phyloP scores from a whole-genome alignment of 2,329 filamentous ascomycete genomes.

The Scortechinia acanthostroma region DNA sequence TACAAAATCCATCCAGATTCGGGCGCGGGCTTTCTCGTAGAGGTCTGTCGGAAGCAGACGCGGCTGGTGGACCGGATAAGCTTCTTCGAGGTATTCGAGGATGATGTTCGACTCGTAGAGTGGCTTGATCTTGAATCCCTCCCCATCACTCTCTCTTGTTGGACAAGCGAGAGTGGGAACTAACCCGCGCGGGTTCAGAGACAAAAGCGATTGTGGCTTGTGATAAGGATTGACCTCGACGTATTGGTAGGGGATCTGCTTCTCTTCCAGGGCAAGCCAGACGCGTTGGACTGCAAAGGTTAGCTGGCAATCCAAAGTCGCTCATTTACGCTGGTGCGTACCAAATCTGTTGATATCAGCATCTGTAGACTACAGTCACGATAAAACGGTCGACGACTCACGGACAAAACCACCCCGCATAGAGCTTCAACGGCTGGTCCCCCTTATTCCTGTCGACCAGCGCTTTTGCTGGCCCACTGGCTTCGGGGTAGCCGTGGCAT shows the following conservation, averaged over 20 bases:
- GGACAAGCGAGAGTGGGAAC: conserved; percentile 40
- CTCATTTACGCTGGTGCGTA: background rate
- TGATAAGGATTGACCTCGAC: conserved; percentile 52
- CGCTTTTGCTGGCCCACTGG: conserved; percentile 30
- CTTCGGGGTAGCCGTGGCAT: conserved; percentile 25
- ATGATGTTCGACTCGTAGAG: conserved; percentile 50
- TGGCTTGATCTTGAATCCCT: conserved; percentile 28
- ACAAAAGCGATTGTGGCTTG: conserved; percentile 41
- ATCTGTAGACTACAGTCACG: conserved; percentile 7
- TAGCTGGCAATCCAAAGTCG: background rate
- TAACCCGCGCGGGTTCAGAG: conserved; percentile 48
- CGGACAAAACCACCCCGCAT: conserved; percentile 46
- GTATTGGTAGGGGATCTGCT: conserved; percentile 50
- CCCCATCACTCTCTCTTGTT: conserved; percentile 7
- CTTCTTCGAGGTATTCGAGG: conserved; percentile 52
- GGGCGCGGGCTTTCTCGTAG: conserved; percentile 39
- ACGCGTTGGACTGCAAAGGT: conserved; percentile 34
- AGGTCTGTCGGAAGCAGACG: conserved; percentile 35
- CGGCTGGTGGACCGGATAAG: conserved; percentile 32
- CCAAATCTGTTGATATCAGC: conserved; percentile 1
- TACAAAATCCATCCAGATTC: conserved; percentile 51
- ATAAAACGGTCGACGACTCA: too few species aligned
- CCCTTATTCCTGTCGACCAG: conserved; percentile 19
- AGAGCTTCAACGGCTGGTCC: conserved; percentile 31
- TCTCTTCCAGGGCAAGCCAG: conserved; percentile 51